Evolutionary conservation across 495 filamentous ascomycete species (phyloP), one percentile per base, ranked within the genome.

Genomic region (Penicillium longicatenatum): DNA sequence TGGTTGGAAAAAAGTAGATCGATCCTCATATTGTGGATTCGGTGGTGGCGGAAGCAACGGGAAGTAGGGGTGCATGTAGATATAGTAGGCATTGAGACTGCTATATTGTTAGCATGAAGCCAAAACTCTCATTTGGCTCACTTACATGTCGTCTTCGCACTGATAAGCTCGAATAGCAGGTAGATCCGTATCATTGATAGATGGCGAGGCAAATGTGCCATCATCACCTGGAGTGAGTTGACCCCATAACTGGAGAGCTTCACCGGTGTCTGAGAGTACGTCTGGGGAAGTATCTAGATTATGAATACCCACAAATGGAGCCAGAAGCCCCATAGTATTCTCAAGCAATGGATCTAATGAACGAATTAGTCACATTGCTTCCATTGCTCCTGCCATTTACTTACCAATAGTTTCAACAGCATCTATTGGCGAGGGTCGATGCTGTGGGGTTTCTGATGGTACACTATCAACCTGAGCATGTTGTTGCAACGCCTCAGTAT

Each of bases 11-110:
- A 43, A 22, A 4, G 61, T 62, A 7, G 68, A 69, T n/a, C 70
- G 60, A 54, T 83, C 81, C 31, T 66, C 57, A 29, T 67, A 62
- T 20, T 69, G 67, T 6, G 63, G 60, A 10, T 50, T 33, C 19
- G 69, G 66, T 6, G 78, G 70, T 1, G 79, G 71, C 1, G 82
- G 82, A 16, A 84, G 55, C 22, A 82, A 70, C 6, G 82, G 81
- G 47, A 83, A 75, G 59, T 78, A 83, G 20, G 78, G 74, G 56
- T 83, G 80, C 46, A 84, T 79, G 65, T 70, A 83, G 12, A 81
- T 73, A 52, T 83, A 84, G 60, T 83, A 83, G 3, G 79, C 79
- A 55, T 80, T 77, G 50, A 78, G 31, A 24, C 39, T 45, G 6
- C 20, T 6, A 24, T 9, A 24, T 31, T 41, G 20, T 52, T 20